Percentiles rank a stretch among this genome's conserved stretches.
phyloP scores from a whole-genome alignment of 2,329 filamentous ascomycete species.

The Botryosphaeria agaves region DNA sequence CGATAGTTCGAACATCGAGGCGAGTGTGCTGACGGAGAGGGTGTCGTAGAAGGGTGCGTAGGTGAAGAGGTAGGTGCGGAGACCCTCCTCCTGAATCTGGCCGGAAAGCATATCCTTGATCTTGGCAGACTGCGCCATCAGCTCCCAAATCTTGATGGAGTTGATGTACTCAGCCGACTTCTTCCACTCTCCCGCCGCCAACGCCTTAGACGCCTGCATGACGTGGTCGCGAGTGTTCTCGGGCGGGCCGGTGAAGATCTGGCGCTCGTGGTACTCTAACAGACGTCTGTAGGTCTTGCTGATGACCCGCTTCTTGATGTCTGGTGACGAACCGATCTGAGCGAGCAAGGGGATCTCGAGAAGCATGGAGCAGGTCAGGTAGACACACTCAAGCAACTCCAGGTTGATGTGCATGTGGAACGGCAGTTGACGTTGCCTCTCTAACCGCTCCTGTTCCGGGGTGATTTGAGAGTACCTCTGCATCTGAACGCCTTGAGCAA shows the following conservation, averaged over 20 bases:
- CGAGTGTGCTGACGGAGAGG: slow-evolving; percentile 67
- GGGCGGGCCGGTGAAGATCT: slow-evolving; percentile 95
- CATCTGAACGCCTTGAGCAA: slow-evolving; percentile 96
- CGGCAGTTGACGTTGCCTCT: slow-evolving; percentile 91
- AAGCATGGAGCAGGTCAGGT: slow-evolving; percentile 98
- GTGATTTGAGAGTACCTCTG: slow-evolving; percentile 93
- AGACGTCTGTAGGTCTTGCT: slow-evolving; percentile 99
- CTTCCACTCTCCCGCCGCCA: slow-evolving; percentile 97
- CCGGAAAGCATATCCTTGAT: slow-evolving; percentile 96
- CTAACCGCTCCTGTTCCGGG: slow-evolving; percentile 91
- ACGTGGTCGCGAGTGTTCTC: slow-evolving; percentile 99
- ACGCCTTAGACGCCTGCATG: slow-evolving; percentile 95
- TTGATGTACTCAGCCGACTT: slow-evolving; percentile 86
- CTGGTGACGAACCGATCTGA: slow-evolving; percentile 89
- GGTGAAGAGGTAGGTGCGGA: slow-evolving; percentile 96
- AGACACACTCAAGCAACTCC: slow-evolving; percentile 93
- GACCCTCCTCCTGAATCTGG: slow-evolving; percentile 96
- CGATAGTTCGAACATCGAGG: slow-evolving; percentile 88
- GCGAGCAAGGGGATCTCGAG: slow-evolving; percentile 94
- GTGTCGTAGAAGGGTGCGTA: slow-evolving; percentile 99
- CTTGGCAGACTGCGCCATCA: slow-evolving; percentile 81
- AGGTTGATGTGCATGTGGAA: slow-evolving; percentile 99
- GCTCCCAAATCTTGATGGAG: slow-evolving; percentile 98
- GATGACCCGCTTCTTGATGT: slow-evolving; percentile 93
- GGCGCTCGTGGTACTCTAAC: slow-evolving; percentile 97